Percentiles rank a stretch among this genome's conserved stretches.
These are phyloP conservation scores for Sesbania bispinosa DNA, from an alignment of 306 rosid species.

Conservation along the genomic window DNA sequence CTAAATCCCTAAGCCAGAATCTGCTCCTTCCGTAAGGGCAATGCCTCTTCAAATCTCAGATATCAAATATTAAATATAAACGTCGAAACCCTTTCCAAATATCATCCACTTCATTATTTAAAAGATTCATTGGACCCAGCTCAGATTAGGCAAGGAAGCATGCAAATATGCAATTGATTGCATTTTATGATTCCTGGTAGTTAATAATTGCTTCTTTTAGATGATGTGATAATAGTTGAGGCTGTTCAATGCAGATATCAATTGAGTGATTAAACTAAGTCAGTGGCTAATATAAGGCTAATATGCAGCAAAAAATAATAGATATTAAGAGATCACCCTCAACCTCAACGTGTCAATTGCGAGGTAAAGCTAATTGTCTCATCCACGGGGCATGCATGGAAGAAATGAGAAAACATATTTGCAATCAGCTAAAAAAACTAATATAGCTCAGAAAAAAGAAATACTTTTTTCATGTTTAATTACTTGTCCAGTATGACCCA, in stretches of 20 bases:
- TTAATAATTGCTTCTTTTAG: not conserved
- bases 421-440: constrained; percentile 27
- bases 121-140: not conserved
- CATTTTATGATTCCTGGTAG: not conserved
- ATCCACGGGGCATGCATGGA: not conserved
- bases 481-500: constrained; percentile 99
- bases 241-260: not conserved
- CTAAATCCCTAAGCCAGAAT: too few relatives aligned
- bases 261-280: constrained; percentile 2
- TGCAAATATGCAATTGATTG: not conserved
- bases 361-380: not conserved
- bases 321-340: not conserved
- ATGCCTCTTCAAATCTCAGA: not conserved
- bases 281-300: not conserved
- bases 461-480: constrained; percentile 69
- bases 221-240: not conserved
- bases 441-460: constrained; percentile 60
- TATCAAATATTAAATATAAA: not conserved
- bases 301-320: not conserved
- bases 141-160: not conserved
- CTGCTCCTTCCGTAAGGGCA: not conserved
- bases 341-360: not conserved
- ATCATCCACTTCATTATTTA: not conserved
- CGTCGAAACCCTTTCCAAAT: not conserved
- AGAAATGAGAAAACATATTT: not conserved